These are phyloP conservation scores for Penicillium crustosum DNA, from an alignment of 2,329 filamentous ascomycete genomes.

Conservation along the genomic window DNA sequence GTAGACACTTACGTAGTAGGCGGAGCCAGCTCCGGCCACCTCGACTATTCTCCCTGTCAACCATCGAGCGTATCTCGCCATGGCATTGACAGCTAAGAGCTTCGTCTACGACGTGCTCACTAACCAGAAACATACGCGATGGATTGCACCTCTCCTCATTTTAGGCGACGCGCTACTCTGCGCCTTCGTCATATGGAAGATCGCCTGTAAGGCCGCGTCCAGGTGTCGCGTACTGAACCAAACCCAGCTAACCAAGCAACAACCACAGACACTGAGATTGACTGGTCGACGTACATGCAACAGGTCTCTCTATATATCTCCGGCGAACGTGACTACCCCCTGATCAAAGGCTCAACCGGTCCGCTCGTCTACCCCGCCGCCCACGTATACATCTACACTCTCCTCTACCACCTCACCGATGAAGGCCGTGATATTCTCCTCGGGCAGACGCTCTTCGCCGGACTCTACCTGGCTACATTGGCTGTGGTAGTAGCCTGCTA, in stretches of 20 bases:
- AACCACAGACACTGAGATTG: slow-evolving; percentile 84
- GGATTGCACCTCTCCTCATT: slow-evolving; percentile 67
- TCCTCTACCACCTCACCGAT: slow-evolving; percentile 74
- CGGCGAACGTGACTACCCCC: slow-evolving; percentile 85
- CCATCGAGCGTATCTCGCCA: slow-evolving; percentile 21
- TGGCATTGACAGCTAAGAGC: slow-evolving; percentile 33
- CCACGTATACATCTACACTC: slow-evolving; percentile 87
- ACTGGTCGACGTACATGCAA: slow-evolving; percentile 97
- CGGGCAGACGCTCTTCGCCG: slow-evolving; percentile 82
- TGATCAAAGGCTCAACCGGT: slow-evolving; percentile 83
- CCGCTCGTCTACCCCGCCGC: slow-evolving; percentile 92
- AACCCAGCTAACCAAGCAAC: slow-evolving; percentile 16
- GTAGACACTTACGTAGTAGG: background rate
- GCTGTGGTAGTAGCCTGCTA: slow-evolving; percentile 81
- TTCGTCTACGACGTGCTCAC: slow-evolving; percentile 45
- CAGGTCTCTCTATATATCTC: slow-evolving; percentile 76
- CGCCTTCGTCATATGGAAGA: slow-evolving; percentile 71
- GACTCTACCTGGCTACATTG: slow-evolving; percentile 74
- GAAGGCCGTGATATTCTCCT: slow-evolving; percentile 71
- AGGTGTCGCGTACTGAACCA: slow-evolving; percentile 5
- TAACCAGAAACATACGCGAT: slow-evolving; percentile 59
- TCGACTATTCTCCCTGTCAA: slow-evolving; percentile 17
- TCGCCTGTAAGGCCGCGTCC: slow-evolving; percentile 66
- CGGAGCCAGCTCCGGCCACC: slow-evolving; percentile 22
- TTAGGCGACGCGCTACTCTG: slow-evolving; percentile 71